These are phyloP conservation scores for Ceratocystis cacaofunesta DNA, from an alignment of 2,329 filamentous ascomycete species.

Conservation along the genomic window DNA sequence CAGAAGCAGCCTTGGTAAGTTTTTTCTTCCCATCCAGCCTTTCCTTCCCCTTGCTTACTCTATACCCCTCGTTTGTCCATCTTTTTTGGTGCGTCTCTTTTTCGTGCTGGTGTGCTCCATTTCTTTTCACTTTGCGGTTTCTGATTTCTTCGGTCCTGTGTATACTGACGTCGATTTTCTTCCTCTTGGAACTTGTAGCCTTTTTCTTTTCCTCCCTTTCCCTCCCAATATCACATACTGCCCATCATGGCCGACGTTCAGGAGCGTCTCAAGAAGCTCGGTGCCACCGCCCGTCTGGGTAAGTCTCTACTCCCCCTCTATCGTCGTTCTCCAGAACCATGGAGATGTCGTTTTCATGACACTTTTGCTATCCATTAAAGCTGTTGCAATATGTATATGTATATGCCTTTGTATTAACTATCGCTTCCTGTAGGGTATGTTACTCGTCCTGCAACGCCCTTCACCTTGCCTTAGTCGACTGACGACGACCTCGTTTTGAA, in stretches of 20 bases:
- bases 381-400: conserved; percentile 13
- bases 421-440: conserved; percentile 16
- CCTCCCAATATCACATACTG: conserved; percentile 20
- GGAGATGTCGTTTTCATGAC: neutral
- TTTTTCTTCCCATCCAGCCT: conserved; percentile 6
- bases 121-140: conserved; percentile 17
- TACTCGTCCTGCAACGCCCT: conserved; percentile 5
- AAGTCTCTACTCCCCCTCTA: conserved; percentile 28
- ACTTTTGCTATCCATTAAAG: neutral
- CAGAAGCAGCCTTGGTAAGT: conserved; percentile 13
- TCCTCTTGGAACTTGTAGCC: conserved; percentile 16
- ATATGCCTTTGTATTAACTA: conserved; percentile 17
- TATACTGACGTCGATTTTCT: conserved; percentile 22
- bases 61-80: conserved; percentile 7
- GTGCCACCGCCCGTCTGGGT: conserved; percentile 48
- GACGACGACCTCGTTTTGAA: conserved; percentile 4
- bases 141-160: conserved; percentile 20
- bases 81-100: conserved; percentile 8
- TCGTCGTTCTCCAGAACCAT: neutral
- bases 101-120: conserved; percentile 17
- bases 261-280: conserved; percentile 46
- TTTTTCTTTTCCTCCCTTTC: conserved; percentile 18
- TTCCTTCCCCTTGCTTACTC: neutral
- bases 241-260: conserved; percentile 40
- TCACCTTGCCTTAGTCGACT: neutral